Conservation (phyloP, 1,284 basidiomycete species). For the Austroboletus olivaceoglutinosus region DNA sequence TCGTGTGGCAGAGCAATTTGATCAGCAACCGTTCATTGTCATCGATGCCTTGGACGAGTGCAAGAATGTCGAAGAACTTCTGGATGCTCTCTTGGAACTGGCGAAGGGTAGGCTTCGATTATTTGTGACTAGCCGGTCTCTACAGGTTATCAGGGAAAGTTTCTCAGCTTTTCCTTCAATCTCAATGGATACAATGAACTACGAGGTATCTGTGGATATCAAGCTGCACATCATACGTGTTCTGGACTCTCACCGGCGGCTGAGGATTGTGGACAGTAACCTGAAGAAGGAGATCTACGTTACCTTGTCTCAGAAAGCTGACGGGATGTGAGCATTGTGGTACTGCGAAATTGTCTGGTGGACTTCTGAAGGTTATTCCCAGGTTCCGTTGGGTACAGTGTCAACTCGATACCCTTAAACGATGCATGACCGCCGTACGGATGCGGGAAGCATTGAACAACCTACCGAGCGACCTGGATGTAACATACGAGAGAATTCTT, state of each 20-base stretch:
- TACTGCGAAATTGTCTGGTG: too few relatives aligned
- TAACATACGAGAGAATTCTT: background rate
- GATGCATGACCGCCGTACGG: background rate
- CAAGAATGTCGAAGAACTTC: background rate
- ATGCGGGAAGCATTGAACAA: background rate
- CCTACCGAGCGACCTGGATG: background rate
- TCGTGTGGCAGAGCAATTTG: background rate
- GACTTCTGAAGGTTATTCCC: too few relatives aligned
- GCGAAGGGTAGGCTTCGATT: background rate
- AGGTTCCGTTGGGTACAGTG: background rate
- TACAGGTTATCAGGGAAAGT: constrained; percentile 2
- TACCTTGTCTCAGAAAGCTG: background rate
- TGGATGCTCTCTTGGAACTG: background rate
- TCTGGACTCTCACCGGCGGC: constrained; percentile 1
- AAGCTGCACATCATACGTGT: background rate
- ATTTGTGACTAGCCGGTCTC: background rate
- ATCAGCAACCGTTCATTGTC: background rate
- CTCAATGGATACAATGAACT: background rate
- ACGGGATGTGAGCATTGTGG: background rate
- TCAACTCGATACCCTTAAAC: background rate
- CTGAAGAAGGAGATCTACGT: constrained; percentile 6
- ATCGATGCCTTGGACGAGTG: constrained; percentile 1
- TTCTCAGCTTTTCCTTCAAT: background rate
- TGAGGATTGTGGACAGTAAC: background rate
- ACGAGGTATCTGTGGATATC: background rate